Evolutionary conservation across 2,329 filamentous ascomycete genomes (phyloP), one percentile per base, ranked within the genome.

Genomic region (Pseudogymnoascus sp.): DNA sequence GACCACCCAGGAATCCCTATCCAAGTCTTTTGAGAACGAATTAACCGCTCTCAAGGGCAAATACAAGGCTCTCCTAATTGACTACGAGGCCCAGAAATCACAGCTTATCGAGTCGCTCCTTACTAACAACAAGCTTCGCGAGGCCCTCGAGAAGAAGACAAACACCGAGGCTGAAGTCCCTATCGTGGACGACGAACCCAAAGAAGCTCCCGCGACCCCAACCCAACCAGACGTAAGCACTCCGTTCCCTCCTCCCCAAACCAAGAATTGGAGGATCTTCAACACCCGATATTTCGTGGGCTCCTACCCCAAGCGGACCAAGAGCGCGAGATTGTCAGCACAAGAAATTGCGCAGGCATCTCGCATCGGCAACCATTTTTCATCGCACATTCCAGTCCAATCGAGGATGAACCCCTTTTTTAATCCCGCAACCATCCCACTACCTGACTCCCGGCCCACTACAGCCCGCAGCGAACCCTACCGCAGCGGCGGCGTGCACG

Each of bases 21-120:
- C 82, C 14, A 76, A 79, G 16, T 86, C 84, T 14, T 78, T 87
- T 63, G 79, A 81, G 66, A 78, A 78, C 53, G 85, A 88, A 70
- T 78, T 87, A 37, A 79, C 84, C 61, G 76, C 78, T 29, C 76
- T 83, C 66, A 80, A 84, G 66, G 78, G 76, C 64, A 81, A 83
- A 68, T 76, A 80, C 66, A 79, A 78, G 63, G 73, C 76, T 62
- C 73, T 81, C 60, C 77, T 75, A 65, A 75, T 78, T 62, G 83
- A 86, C 71, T 77, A 79, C 60, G 82, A 86, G 62, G 77, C 81
- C 65, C 80, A 84, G 69, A 83, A 85, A 73, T 79, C 79, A 56
- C 84, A 87, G 70, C 78, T 87, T 24, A 79, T 87, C 67, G 79
- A 84, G 42, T 81, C 82, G 50, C 77, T 87, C 16, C 76, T 87